Evolutionary conservation across 345 rosid genomes (phyloP), one percentile per base, ranked within the genome.

Genomic region (Anastatica hierochuntica): DNA sequence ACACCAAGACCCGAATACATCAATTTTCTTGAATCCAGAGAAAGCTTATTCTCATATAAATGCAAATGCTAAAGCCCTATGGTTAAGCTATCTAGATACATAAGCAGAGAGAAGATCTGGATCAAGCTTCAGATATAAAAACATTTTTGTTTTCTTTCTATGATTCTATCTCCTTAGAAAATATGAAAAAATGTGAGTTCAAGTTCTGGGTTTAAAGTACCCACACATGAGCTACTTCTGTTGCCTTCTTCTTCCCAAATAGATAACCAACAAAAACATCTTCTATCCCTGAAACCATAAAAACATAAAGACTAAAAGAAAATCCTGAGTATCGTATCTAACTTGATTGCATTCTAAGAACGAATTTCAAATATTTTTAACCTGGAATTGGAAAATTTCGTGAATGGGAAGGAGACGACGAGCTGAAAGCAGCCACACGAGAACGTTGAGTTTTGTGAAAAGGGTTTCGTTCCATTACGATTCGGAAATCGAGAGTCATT

Each of bases 211-310:
- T 57, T 12, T 14, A 20, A 14, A 65, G 68, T 61, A 81, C 82
- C 72, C 64, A 90, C 96, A 77, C 63, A 60, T 82, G 98, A 77
- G 95, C 96, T 33, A 80, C 85, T 76, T 90, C 89, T n/a, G 98
- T 87, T 58, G 95, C 84, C 41, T 77, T 90, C 79, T 77, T 86
- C 73, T 57, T 77, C 59, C 96, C 96, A 67, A 80, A 61, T 7
- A 90, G 49, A 74, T 82, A 90, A 30, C 89, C 84, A 14, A 79
- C 75, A 61, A 90, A 69, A 23, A 68, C 81, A 74, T 74, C 76
- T 53, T 80, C 94, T 12, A 80, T 21, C 27, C 90, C 97, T 85
- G 79, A 50, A 56, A 69, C 27, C n/a, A 15, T 15, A 36, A 51
- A 19, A 20, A 15, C 1, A 38, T 36, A 0, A 50, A 37, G 10